Evolutionary conservation across 129 eudicot genomes (phyloP), one percentile per base, ranked within the genome.

Genomic region (Artemisia argyi): DNA sequence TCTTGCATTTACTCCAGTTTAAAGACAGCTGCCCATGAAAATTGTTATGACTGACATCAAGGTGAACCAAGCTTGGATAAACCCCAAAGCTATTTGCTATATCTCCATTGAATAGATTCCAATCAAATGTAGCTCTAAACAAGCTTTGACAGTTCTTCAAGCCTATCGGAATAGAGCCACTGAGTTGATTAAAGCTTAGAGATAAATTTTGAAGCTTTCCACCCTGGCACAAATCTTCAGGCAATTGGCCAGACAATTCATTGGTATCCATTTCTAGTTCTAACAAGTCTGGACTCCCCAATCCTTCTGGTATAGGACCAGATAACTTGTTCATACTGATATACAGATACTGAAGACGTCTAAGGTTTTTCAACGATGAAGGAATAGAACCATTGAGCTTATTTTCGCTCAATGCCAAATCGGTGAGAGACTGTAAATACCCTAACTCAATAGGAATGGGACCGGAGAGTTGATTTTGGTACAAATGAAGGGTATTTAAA

Each of bases 1-100:
- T 71, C 26, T 54, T 61, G 73, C 87, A 83, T 62, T 66, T 66
- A 19, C 73, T 73, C 87, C 82, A 83, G n/a, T 67, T 62, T 7
- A 10, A 11, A 0, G 84, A 72, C 4, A 83, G 69, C 51, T 75
- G 50, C 7, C 84, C 84, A 18, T 71, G 26, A 42, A 83, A 76
- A 0, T 68, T 71, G 49, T 83, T 83, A 51, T 76, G 16, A 52
- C 75, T 74, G 8, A 75, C 6, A 61, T 78, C 65, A 19, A 79
- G 30, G 51, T 18, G 61, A 30, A 44, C 26, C 26, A 84, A 20
- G 11, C 74, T 48, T 48, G 83, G 87, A 64, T 83, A 79, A 11
- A 75, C 72, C n/a, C 87, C 79, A 53, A 83, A 75, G 17, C 51
- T 76, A 65, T 74, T 76, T 1, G 80, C 50, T 19, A 84, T 5